Base-by-base conservation (phyloP, 306 rosid genomes). In the Sesbania bispinosa region DNA sequence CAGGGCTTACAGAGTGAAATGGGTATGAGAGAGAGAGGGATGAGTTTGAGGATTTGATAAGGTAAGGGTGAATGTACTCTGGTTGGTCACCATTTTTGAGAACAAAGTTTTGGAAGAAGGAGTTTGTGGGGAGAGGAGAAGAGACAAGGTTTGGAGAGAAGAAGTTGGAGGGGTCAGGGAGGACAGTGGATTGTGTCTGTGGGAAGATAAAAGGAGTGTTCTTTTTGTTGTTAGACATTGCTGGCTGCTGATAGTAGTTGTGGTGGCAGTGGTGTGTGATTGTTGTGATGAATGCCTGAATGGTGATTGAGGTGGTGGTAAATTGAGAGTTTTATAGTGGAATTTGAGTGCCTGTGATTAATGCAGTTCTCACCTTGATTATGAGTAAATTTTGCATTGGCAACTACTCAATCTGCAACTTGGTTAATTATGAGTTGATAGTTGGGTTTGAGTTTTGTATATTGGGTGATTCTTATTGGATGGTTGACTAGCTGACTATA, bases 161-260 rank as follows among this genome's bases (percentile, higher is more conserved):
- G 87, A 88, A 87, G 1, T 33, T 75, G 3, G 97, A 88, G n/a
- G 98, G 98, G n/a, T 90, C 95, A 23, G 98, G 97, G 19, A 94
- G 89, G 0, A 88, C 84, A 21, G 92, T 69, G 70, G 98, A 89
- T 0, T 89, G 64, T 14, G 65, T 48, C 19, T 59, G 64, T 4
- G 98, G 97, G 84, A 94, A 94, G n/a, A 80, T 75, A 30, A 84
- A 94, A 15, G 87, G 77, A 5, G 50, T 26, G n/a, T 27, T 3
- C 1, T 43, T n/a, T 13, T 39, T 46, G 45, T 5, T 78, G 6
- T 7, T n/a, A 11, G 67, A 23, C 46, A 64, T 61, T 29, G 64
- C 26, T 0, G 76, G 9, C 10, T 6, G 39, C 39, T 1, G 69
- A 51, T 0, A 76, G 29, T 21, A 64, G 62, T 2, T 35, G 21